These are phyloP conservation scores for Serpula lacrymans DNA, from an alignment of 768 basidiomycete genomes.

Conservation along the genomic window DNA sequence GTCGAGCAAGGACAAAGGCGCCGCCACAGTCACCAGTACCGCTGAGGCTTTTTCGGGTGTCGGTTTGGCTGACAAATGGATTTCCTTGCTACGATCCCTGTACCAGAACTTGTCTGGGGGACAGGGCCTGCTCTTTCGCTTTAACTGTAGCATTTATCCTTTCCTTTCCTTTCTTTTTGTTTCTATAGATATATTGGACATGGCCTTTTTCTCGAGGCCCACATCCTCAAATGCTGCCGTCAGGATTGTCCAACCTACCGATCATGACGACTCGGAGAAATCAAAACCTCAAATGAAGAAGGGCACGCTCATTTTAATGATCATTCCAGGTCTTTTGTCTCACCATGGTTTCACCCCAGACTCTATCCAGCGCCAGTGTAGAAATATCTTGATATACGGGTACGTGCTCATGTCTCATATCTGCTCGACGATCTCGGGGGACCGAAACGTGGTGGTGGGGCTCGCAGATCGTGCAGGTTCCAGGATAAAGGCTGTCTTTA, in stretches of 20 bases:
- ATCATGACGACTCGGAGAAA: slow-evolving; percentile 38
- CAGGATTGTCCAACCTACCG: slow-evolving; percentile 65
- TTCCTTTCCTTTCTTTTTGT: too few relatives aligned
- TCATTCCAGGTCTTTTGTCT: slow-evolving; percentile 6
- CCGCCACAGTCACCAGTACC: too few relatives aligned
- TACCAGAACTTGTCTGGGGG: too few relatives aligned
- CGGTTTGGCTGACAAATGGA: too few relatives aligned
- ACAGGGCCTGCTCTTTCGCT: too few relatives aligned
- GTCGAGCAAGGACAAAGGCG: too few relatives aligned
- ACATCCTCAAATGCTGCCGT: slow-evolving; percentile 58
- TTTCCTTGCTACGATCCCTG: too few relatives aligned
- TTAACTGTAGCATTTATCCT: too few relatives aligned
- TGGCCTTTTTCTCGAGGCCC: slow-evolving; percentile 71
- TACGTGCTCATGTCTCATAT: too few relatives aligned
- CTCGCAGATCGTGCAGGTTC: slow-evolving; percentile 70
- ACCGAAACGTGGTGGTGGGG: too few relatives aligned
- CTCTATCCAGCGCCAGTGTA: slow-evolving; percentile 74
- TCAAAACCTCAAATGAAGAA: slow-evolving; percentile 46
- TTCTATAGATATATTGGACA: too few relatives aligned
- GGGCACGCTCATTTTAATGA: slow-evolving; percentile 40
- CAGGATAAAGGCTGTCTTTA: slow-evolving; percentile 86
- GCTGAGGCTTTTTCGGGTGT: too few relatives aligned
- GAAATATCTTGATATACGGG: slow-evolving; percentile 92
- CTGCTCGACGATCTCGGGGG: neutral
- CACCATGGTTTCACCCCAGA: slow-evolving; percentile 38